Percentiles rank a stretch among this genome's conserved stretches.
These are phyloP conservation scores for Kodamaea kakaduensis DNA, from an alignment of 805 yeast species.

Conservation along the genomic window DNA sequence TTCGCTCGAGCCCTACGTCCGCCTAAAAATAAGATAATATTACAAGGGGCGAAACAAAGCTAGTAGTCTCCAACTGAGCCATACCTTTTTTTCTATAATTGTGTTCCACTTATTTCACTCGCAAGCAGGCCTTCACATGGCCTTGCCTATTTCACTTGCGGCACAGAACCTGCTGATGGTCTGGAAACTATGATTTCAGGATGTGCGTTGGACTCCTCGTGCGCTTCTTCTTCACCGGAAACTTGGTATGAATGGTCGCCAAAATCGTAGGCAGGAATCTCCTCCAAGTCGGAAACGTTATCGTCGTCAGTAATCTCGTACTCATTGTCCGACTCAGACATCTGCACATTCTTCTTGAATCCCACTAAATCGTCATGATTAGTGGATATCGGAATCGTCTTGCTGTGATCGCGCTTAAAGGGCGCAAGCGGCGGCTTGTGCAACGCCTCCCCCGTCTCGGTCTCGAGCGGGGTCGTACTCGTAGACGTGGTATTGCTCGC, in stretches of 20 bases:
- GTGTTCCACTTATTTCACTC: too few species aligned
- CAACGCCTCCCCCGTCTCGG: slow-evolving; percentile 5
- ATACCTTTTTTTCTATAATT: slow-evolving; percentile 1
- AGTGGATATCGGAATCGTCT: slow-evolving; percentile 28
- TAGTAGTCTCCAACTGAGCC: neutral
- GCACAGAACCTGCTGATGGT: slow-evolving; percentile 8
- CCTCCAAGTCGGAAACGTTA: slow-evolving; percentile 15
- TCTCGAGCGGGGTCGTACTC: slow-evolving; percentile 16
- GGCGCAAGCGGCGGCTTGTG: slow-evolving; percentile 13
- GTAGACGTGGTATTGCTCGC: slow-evolving; percentile 14
- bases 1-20: too few species aligned
- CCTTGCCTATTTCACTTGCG: neutral
- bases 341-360: slow-evolving; percentile 38
- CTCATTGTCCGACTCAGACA: slow-evolving; percentile 41
- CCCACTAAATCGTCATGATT: slow-evolving; percentile 37
- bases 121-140: neutral
- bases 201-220: too few species aligned
- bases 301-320: slow-evolving; percentile 30
- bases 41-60: slow-evolving; percentile 4
- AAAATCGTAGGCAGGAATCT: slow-evolving; percentile 9
- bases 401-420: slow-evolving; percentile 29
- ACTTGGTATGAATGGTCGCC: neutral
- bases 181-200: slow-evolving; percentile 15
- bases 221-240: neutral
- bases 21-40: neutral